phyloP scores from a whole-genome alignment of 1,284 basidiomycete genomes.

The Thecaphora thlaspeos region DNA sequence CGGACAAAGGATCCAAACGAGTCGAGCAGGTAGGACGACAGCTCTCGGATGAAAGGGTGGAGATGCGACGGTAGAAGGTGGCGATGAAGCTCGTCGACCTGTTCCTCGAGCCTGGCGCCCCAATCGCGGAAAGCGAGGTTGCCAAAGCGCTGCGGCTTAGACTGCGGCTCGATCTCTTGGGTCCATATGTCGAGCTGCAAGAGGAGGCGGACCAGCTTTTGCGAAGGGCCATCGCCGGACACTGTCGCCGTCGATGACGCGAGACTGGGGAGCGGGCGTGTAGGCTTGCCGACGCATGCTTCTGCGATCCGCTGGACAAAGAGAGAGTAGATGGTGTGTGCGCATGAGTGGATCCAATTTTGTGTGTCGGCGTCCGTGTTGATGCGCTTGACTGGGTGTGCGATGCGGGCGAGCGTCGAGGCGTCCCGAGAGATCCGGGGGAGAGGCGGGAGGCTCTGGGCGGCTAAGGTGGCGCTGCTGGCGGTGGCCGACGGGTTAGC shows the following conservation, averaged over 20 bases:
- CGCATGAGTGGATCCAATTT: constrained; percentile 44
- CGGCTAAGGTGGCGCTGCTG: constrained; percentile 12
- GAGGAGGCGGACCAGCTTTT: constrained; percentile 60
- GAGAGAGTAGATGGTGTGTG: constrained; percentile 42
- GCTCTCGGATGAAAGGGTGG: constrained; percentile 63
- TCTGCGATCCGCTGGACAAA: constrained; percentile 54
- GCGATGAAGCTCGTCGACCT: constrained; percentile 23
- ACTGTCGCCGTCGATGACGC: neutral
- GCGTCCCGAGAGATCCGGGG: constrained; percentile 16
- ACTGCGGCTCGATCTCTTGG: constrained; percentile 73
- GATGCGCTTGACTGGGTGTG: constrained; percentile 46
- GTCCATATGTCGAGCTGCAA: constrained; percentile 76
- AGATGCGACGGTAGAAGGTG: constrained; percentile 63
- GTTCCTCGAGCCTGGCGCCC: constrained; percentile 70
- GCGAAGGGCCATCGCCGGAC: no score
- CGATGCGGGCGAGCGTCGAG: constrained; percentile 11
- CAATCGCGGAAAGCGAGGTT: constrained; percentile 89
- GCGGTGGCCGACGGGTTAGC: constrained; percentile 12
- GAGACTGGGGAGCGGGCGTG: constrained; percentile 8
- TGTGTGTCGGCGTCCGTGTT: constrained; percentile 51
- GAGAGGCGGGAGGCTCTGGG: constrained; percentile 26
- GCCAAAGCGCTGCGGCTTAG: constrained; percentile 87
- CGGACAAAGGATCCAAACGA: constrained; percentile 88
- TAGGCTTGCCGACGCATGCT: constrained; percentile 49
- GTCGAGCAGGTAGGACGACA: constrained; percentile 74